phyloP scores from a whole-genome alignment of 768 basidiomycete species.

The Mycena belliarum region DNA sequence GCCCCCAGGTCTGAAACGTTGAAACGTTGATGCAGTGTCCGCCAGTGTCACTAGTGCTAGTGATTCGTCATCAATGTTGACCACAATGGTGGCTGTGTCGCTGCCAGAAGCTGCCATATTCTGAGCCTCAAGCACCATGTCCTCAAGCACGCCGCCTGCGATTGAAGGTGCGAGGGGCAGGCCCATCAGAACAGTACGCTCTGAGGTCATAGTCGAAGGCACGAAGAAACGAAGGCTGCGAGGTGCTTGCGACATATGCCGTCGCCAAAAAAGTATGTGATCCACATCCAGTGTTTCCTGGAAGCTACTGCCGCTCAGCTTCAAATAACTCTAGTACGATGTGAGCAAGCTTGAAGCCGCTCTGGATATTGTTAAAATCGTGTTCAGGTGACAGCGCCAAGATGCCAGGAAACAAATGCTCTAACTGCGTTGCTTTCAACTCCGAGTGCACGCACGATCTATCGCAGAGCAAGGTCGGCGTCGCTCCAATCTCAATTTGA shows the following conservation, averaged over 20 bases:
- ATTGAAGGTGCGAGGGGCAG: no score
- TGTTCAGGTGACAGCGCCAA: constrained; percentile 9
- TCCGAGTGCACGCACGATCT: constrained; percentile 15
- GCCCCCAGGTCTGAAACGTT: no score
- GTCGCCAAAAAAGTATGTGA: constrained; percentile 12
- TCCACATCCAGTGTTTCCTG: no score
- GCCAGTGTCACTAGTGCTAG: no score
- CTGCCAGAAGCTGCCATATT: no score
- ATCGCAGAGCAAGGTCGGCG: constrained; percentile 9
- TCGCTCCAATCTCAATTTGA: not conserved
- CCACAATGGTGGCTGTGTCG: no score
- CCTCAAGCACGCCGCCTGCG: not conserved
- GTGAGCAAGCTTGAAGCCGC: not conserved
- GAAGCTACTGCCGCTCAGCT: no score
- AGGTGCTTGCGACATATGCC: constrained; percentile 9
- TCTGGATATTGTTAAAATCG: not conserved
- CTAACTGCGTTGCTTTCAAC: constrained; percentile 12
- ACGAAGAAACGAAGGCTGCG: constrained; percentile 12
- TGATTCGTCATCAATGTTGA: no score
- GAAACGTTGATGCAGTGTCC: no score
- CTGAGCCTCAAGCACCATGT: not conserved
- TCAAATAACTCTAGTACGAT: constrained; percentile 3
- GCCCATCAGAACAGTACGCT: no score
- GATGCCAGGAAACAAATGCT: constrained; percentile 10
- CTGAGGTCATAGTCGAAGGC: not conserved